phyloP scores from a whole-genome alignment of 164 flowering plant species.

The Vitis rotundifolia region DNA sequence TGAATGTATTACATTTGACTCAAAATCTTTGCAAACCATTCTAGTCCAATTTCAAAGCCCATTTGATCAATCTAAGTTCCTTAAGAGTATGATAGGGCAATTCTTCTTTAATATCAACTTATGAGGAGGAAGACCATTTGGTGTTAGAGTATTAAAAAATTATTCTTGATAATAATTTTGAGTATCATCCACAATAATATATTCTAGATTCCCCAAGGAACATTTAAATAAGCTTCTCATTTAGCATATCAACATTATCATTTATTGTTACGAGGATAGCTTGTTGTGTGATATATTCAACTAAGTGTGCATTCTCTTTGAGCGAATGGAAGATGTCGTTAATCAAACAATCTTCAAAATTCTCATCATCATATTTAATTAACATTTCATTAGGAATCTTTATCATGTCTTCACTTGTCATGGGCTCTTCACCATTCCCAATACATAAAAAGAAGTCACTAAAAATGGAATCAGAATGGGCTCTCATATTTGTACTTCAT shows the following conservation, averaged over 20 bases:
- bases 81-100: no score
- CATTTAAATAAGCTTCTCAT: conserved; percentile 1
- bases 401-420: background rate
- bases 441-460: conserved; percentile 1
- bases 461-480: background rate
- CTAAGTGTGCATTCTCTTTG: background rate
- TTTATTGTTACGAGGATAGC: conserved; percentile 1
- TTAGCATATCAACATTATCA: conserved; percentile 7
- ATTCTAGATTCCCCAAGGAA: background rate
- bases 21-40: no score
- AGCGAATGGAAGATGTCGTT: background rate
- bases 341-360: no score
- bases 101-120: no score
- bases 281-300: background rate
- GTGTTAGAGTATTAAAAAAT: no score
- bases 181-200: background rate
- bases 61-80: no score
- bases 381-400: no score
- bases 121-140: no score
- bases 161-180: no score
- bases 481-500: conserved; percentile 11
- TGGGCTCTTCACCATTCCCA: conserved; percentile 9
- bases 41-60: no score
- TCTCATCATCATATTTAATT: no score
- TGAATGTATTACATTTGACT: no score